These are phyloP conservation scores for Lindgomyces ingoldianus DNA, from an alignment of 495 filamentous ascomycete species.

Conservation along the genomic window DNA sequence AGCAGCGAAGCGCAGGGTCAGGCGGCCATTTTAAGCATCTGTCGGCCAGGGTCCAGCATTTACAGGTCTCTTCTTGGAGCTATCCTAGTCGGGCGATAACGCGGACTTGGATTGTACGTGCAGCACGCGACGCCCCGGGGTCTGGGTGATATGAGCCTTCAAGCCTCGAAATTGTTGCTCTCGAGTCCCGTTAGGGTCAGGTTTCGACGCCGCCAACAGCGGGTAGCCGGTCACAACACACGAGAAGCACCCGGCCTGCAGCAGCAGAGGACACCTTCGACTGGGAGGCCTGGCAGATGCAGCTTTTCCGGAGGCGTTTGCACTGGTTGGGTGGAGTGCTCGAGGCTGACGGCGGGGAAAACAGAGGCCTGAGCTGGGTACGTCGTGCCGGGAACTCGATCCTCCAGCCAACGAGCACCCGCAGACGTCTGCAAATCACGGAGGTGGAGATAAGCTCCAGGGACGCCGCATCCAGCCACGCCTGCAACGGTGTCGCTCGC, in stretches of 20 bases:
- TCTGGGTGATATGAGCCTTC: not conserved
- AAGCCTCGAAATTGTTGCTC: slow-evolving; percentile 5
- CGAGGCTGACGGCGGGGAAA: slow-evolving; percentile 12
- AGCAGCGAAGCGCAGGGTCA: slow-evolving; percentile 3
- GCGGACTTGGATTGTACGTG: not conserved
- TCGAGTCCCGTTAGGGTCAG: not conserved
- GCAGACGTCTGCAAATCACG: not conserved
- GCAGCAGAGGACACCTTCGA: not conserved
- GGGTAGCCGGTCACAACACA: not conserved
- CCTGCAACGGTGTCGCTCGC: slow-evolving; percentile 23
- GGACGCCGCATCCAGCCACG: slow-evolving; percentile 2
- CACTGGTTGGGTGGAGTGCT: not conserved
- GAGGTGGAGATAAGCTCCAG: slow-evolving; percentile 5
- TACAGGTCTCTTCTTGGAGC: slow-evolving; percentile 1
- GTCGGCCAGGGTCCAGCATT: slow-evolving; percentile 16
- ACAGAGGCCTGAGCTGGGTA: not conserved
- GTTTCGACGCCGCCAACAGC: slow-evolving; percentile 20
- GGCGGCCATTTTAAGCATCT: slow-evolving; percentile 21
- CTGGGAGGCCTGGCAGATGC: slow-evolving; percentile 2
- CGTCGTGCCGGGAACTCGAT: not conserved
- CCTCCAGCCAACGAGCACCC: not conserved
- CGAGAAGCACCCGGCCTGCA: slow-evolving; percentile 1
- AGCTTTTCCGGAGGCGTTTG: slow-evolving; percentile 22
- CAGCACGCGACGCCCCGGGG: slow-evolving; percentile 29
- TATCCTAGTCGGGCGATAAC: slow-evolving; percentile 9